Percentiles rank a stretch among this genome's conserved stretches.
These are phyloP conservation scores for Vitis amurensis DNA, from an alignment of 164 flowering plant species.

Conservation along the genomic window DNA sequence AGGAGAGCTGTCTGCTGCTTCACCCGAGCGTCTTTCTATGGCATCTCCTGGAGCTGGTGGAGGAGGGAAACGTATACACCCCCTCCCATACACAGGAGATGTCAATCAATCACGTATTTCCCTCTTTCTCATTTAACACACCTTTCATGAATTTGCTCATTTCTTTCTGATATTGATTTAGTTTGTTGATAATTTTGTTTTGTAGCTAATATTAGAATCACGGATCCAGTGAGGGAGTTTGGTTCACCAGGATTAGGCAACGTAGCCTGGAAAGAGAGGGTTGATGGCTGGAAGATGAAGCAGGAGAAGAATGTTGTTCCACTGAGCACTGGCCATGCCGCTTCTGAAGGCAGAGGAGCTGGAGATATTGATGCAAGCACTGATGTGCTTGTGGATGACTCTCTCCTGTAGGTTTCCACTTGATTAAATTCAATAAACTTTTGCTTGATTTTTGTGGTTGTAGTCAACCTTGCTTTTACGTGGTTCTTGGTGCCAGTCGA, in stretches of 20 bases:
- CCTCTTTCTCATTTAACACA: not conserved
- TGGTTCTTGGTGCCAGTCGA: not conserved
- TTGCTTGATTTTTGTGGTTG: not conserved
- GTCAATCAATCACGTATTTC: slow-evolving; percentile 53
- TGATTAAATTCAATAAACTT: not conserved
- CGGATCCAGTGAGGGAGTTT: slow-evolving; percentile 78
- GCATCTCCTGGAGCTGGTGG: slow-evolving; percentile 69
- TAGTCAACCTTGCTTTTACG: not conserved
- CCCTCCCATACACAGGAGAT: slow-evolving; percentile 45
- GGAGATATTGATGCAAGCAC: slow-evolving; percentile 68
- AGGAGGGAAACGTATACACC: slow-evolving; percentile 52
- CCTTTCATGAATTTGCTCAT: not conserved
- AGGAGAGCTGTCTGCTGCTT: slow-evolving; percentile 86
- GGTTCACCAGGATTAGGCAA: slow-evolving; percentile 70
- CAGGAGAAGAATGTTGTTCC: slow-evolving; percentile 76
- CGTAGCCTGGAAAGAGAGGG: slow-evolving; percentile 85
- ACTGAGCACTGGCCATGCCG: slow-evolving; percentile 65
- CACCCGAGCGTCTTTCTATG: slow-evolving; percentile 81
- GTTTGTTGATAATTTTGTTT: slow-evolving; percentile 4
- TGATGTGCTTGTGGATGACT: slow-evolving; percentile 62
- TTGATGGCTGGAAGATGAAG: slow-evolving; percentile 84
- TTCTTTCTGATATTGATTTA: not conserved
- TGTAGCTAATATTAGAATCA: slow-evolving; percentile 75
- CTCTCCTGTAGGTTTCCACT: slow-evolving; percentile 48
- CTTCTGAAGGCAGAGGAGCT: slow-evolving; percentile 77